Evolutionary conservation across 305 asterid species (phyloP), one percentile per base, ranked within the genome.

Genomic region (Fraxinus albicans): DNA sequence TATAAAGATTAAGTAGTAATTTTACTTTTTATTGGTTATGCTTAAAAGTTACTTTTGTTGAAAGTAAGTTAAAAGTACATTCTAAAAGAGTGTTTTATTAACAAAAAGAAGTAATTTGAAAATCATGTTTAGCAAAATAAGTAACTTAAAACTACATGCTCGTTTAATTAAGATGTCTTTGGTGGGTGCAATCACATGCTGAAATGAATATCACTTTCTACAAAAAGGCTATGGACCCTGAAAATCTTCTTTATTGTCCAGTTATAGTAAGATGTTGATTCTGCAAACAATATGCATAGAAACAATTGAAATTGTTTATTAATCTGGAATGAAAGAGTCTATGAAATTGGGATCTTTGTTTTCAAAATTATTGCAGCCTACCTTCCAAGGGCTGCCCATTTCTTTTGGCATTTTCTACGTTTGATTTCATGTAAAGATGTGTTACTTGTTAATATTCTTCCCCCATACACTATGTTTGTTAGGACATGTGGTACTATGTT

Each of bases 171-270:
- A 19, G 29, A 58, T 58, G 27, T 19, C 69, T 67, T 3, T 67
- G 36, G 74, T 27, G 36, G 34, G 38, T 69, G 75, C 33, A 63
- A 23, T 13, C 9, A 29, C 75, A 67, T 1, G 17, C 13, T 67
- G 74, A 67, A 7, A 42, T 42, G 53, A 42, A 69, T 10, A 9
- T 69, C 38, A 27, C 76, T 79, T 84, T 86, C 87, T 74, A 74
- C 65, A 55, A 83, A 87, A 85, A 83, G 90, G 19, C 0, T 31
- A 78, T 85, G 88, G 90, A 85, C 76, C 85, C 78, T 60, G 34
- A 55, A 77, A 21, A 73, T 44, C 73, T 27, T 67, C 77, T 40
- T 53, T 31, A 79, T 78, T 84, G 89, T 50, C 84, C 77, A 36
- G 42, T 36, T 36, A 36, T 36, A 29, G 10, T 33, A 47, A 40